Evolutionary conservation across 768 basidiomycete species (phyloP).

Genomic region (Solioccasus polychromus): DNA sequence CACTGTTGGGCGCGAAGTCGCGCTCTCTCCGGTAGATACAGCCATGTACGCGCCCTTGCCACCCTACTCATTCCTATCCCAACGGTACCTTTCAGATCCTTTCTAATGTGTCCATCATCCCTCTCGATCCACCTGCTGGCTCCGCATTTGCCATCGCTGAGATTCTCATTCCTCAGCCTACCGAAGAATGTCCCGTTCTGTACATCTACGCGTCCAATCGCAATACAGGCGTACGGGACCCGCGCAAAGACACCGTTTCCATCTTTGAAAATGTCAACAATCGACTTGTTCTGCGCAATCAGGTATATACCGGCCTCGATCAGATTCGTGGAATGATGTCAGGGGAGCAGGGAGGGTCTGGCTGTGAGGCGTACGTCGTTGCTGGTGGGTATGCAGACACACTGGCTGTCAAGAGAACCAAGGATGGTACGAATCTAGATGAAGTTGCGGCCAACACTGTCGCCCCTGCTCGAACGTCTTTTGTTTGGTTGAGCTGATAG

Average conservation of each 20-base stretch:
- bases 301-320: constrained; percentile 61
- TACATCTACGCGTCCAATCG: constrained; percentile 71
- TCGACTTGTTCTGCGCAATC: constrained; percentile 41
- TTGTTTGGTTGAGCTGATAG: constrained; percentile 39
- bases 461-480: constrained; percentile 49
- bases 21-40: constrained; percentile 44
- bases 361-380: constrained; percentile 51
- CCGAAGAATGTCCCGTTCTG: constrained; percentile 43
- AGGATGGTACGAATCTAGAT: constrained; percentile 49
- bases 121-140: constrained; percentile 37
- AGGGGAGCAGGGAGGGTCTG: constrained; percentile 40
- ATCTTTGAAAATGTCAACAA: constrained; percentile 49
- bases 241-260: constrained; percentile 61
- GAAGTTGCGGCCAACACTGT: constrained; percentile 53
- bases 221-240: constrained; percentile 49
- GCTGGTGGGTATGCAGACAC: constrained; percentile 53
- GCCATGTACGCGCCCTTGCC: too few species aligned
- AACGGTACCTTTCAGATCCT: constrained; percentile 52
- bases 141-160: constrained; percentile 54
- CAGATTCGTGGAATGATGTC: constrained; percentile 68
- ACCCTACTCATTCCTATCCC: constrained; percentile 38
- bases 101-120: constrained; percentile 48
- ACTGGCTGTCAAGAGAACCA: constrained; percentile 51
- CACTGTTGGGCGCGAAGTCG: constrained; percentile 42
- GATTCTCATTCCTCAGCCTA: constrained; percentile 55